These are phyloP conservation scores for Trichoderma reesei DNA, from an alignment of 495 filamentous ascomycete species.

Conservation along the genomic window DNA sequence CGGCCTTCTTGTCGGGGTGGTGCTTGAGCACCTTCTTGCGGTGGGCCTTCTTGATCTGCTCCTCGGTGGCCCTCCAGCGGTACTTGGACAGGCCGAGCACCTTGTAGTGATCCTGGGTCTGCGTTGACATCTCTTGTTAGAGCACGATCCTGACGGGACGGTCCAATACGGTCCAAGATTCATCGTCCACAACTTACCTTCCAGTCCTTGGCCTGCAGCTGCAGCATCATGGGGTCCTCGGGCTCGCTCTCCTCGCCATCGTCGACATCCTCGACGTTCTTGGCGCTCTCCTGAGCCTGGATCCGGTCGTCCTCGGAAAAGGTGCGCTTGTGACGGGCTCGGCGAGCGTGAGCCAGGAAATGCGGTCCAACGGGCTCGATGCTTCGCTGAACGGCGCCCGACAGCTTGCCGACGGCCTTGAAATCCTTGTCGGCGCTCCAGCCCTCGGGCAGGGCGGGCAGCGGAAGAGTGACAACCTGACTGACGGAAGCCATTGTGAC, in stretches of 20 bases:
- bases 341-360: constrained; percentile 93
- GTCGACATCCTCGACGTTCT: constrained; percentile 91
- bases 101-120: constrained; percentile 93
- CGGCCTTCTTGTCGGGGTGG: constrained; percentile 97
- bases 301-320: constrained; percentile 98
- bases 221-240: constrained; percentile 83
- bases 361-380: constrained; percentile 94
- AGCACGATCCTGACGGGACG: not conserved
- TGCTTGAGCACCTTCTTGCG: constrained; percentile 99
- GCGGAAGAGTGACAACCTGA: constrained; percentile 34
- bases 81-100: constrained; percentile 89
- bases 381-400: constrained; percentile 63
- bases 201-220: constrained; percentile 96
- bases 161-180: not conserved
- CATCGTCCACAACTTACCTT: constrained; percentile 52
- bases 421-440: constrained; percentile 90
- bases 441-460: constrained; percentile 68
- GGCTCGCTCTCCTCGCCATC: constrained; percentile 82
- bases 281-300: constrained; percentile 85
- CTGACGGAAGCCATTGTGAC: constrained; percentile 32
- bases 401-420: constrained; percentile 63
- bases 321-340: constrained; percentile 91
- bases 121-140: not conserved
- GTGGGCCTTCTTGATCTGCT: constrained; percentile 97
- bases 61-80: constrained; percentile 83